Percentiles rank a stretch among this genome's conserved stretches.
Evolutionary conservation across 805 yeast species (phyloP).

Genomic region (Metschnikowia lochheadii): DNA sequence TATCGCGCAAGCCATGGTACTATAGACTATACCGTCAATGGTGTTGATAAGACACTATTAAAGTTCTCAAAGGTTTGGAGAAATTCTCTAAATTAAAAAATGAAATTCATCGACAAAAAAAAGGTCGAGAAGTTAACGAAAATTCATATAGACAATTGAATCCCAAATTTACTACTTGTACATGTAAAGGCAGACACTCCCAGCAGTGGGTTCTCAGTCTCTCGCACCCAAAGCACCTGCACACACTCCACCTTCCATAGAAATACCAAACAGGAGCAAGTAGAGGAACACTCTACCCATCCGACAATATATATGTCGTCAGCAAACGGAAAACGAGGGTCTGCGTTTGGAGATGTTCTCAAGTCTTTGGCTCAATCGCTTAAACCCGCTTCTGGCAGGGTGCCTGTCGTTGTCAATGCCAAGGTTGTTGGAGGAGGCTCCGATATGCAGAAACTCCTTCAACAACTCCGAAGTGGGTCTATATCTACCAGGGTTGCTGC

Average conservation of each 20-base stretch:
- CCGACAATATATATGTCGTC: background rate
- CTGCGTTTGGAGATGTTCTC: conserved; percentile 40
- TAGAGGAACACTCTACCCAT: background rate
- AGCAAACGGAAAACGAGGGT: conserved; percentile 8
- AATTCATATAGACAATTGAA: background rate
- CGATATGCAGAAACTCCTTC: conserved; percentile 35
- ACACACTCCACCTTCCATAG: background rate
- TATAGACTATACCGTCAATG: conserved; percentile 32
- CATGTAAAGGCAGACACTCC: too few species aligned
- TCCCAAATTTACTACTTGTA: background rate
- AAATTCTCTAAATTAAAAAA: background rate
- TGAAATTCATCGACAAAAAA: background rate
- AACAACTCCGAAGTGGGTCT: conserved; percentile 36
- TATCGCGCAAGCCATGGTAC: conserved; percentile 32
- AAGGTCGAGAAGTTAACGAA: background rate
- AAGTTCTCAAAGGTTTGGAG: too few species aligned
- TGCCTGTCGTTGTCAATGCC: conserved; percentile 33
- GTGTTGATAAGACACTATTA: conserved; percentile 22
- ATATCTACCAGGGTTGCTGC: conserved; percentile 43
- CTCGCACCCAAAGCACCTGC: background rate
- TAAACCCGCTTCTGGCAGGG: conserved; percentile 22
- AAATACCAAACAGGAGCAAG: background rate
- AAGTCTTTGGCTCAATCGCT: conserved; percentile 37
- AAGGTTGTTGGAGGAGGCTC: conserved; percentile 43
- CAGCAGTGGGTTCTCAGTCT: background rate